Conservation (phyloP, 495 filamentous ascomycete species). For the Cudoniella acicularis region DNA sequence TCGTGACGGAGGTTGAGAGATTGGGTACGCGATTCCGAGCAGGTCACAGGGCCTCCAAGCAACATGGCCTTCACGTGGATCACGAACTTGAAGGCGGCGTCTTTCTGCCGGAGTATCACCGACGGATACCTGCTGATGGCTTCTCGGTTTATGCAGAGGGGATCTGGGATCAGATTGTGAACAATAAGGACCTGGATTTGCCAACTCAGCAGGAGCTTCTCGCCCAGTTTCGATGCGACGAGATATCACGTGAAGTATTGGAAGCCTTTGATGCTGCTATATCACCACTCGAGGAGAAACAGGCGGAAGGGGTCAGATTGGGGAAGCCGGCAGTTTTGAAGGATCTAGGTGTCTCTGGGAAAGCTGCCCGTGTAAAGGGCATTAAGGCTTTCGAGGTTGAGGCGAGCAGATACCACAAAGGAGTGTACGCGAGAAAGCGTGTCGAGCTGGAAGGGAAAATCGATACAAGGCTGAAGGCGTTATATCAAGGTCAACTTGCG, state of each 20-base stretch:
- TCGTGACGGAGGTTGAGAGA: constrained; percentile 72
- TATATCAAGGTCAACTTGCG: constrained; percentile 82
- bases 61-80: constrained; percentile 50
- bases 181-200: constrained; percentile 96
- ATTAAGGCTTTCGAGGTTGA: constrained; percentile 82
- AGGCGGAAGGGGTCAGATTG: constrained; percentile 63
- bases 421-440: constrained; percentile 81
- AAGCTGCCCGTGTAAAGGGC: constrained; percentile 63
- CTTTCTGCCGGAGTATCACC: constrained; percentile 91
- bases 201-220: constrained; percentile 96
- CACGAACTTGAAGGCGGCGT: constrained; percentile 72
- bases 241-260: constrained; percentile 84
- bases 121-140: constrained; percentile 92
- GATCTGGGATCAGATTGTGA: constrained; percentile 96
- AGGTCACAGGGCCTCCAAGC: constrained; percentile 63
- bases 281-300: constrained; percentile 78
- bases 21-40: constrained; percentile 78
- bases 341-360: constrained; percentile 74
- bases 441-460: constrained; percentile 82
- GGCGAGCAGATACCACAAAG: constrained; percentile 93
- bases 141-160: constrained; percentile 89
- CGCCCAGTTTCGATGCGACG: constrained; percentile 95
- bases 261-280: constrained; percentile 80
- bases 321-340: constrained; percentile 71
- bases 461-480: constrained; percentile 76